A percentile compares a stretch with the other conserved stretches of the same genome.
phyloP scores from a whole-genome alignment of 169 alveolate species.

The Plasmodium gaboni region DNA sequence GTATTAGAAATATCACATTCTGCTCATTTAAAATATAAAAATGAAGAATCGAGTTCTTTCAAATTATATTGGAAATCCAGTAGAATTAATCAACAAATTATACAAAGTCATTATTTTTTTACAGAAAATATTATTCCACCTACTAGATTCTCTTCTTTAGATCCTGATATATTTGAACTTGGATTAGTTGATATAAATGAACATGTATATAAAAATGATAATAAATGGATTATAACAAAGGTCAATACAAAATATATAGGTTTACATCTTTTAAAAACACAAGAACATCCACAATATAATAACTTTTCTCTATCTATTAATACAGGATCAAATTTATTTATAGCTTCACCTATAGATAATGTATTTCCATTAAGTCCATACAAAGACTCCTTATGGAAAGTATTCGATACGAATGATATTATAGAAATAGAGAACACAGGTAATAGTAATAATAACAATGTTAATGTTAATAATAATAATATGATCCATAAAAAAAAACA shows the following conservation, averaged over 20 bases:
- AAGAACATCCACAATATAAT: conserved; percentile 49
- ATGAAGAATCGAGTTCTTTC: conserved; percentile 79
- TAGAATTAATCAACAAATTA: conserved; percentile 74
- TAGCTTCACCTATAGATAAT: conserved; percentile 77
- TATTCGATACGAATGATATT: conserved; percentile 51
- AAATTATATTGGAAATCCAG: conserved; percentile 83
- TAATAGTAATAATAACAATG: too few relatives aligned
- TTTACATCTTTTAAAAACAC: conserved; percentile 78
- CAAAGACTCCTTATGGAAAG: conserved; percentile 77
- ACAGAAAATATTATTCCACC: conserved; percentile 70
- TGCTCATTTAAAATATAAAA: conserved; percentile 84
- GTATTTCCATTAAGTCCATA: conserved; percentile 74
- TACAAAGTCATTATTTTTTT: conserved; percentile 80
- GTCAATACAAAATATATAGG: conserved; percentile 80
- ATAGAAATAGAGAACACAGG: conserved; percentile 10
- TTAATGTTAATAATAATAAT: neutral
- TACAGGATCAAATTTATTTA: conserved; percentile 78
- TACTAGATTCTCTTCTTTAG: conserved; percentile 71
- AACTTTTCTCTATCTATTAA: conserved; percentile 78
- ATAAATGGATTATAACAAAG: conserved; percentile 75
- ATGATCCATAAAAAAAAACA: conserved; percentile 5
- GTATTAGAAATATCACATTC: conserved; percentile 90
- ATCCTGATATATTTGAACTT: conserved; percentile 79
- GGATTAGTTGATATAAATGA: conserved; percentile 77
- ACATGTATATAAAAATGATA: conserved; percentile 75